phyloP scores from a whole-genome alignment of 2,329 filamentous ascomycete species.

The Fusarium begoniae region DNA sequence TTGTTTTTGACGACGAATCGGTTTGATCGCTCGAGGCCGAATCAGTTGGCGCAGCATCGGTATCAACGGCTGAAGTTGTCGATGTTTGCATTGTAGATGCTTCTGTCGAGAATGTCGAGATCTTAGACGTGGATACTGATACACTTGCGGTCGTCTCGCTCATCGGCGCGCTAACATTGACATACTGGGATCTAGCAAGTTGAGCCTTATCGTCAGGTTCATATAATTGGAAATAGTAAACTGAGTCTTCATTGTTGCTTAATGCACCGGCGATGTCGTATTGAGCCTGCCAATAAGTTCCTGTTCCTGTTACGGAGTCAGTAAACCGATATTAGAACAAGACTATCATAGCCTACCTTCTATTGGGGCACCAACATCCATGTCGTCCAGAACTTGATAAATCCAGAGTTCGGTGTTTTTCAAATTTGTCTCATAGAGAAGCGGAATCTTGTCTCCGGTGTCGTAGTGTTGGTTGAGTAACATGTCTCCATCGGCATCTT shows the following conservation, averaged over 20 bases:
- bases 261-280: rapidly evolving
- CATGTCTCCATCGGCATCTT: not conserved
- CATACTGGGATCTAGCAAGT: not conserved
- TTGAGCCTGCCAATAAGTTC: not conserved
- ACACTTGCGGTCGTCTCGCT: rapidly evolving
- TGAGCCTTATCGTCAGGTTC: rapidly evolving
- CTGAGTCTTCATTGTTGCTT: not conserved
- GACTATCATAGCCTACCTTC: not conserved
- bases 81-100: not conserved
- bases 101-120: not conserved
- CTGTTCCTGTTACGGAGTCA: not conserved
- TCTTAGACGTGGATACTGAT: not conserved
- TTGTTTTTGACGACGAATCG: not conserved
- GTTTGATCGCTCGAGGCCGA: not conserved
- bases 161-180: not conserved
- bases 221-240: not conserved
- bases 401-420: not conserved
- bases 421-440: not conserved
- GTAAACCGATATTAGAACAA: not conserved
- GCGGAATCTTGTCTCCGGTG: not conserved
- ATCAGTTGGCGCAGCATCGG: not conserved
- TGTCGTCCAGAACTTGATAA: not conserved
- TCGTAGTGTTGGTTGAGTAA: not conserved
- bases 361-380: not conserved
- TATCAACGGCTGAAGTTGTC: rapidly evolving